A percentile compares a stretch with the other conserved stretches of the same genome.
phyloP scores from a whole-genome alignment of 352 stramenopile genomes.

The Globisporangium middletonii region DNA sequence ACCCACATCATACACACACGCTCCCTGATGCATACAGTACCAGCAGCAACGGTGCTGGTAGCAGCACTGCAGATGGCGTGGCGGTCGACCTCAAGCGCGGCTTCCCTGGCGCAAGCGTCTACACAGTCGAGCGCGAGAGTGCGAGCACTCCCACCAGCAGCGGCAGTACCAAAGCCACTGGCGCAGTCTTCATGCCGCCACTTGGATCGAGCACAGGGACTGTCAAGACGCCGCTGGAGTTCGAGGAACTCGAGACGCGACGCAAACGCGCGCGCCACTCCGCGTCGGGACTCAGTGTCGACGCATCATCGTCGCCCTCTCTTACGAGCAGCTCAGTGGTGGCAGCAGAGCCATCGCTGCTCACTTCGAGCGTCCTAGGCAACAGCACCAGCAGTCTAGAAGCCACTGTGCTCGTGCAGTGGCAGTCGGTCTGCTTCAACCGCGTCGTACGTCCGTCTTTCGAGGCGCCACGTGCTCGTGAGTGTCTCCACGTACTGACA shows the following conservation, averaged over 20 bases:
- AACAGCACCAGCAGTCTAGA: conserved; percentile 1
- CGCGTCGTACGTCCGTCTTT: conserved; percentile 38
- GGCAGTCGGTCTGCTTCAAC: conserved; percentile 35
- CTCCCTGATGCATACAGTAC: background rate
- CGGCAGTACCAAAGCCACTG: background rate
- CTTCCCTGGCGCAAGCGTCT: conserved; percentile 8
- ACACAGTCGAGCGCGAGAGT: conserved; percentile 5
- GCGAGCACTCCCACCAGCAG: background rate
- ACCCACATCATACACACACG: background rate
- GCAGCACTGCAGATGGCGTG: no score
- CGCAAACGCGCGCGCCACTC: conserved; percentile 8
- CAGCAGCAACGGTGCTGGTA: background rate
- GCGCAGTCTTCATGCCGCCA: conserved; percentile 3
- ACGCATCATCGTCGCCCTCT: background rate
- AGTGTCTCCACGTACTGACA: background rate
- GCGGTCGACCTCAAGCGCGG: conserved; percentile 5
- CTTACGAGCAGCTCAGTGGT: no score
- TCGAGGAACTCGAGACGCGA: conserved; percentile 14
- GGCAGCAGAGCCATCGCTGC: no score
- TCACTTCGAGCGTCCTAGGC: background rate
- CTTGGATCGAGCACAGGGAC: background rate
- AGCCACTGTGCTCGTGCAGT: conserved; percentile 14
- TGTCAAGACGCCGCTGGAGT: conserved; percentile 1
- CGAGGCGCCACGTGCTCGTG: background rate
- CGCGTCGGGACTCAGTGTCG: background rate